Conservation (phyloP, 768 basidiomycete species). For the Leucocoprinus sp. region DNA sequence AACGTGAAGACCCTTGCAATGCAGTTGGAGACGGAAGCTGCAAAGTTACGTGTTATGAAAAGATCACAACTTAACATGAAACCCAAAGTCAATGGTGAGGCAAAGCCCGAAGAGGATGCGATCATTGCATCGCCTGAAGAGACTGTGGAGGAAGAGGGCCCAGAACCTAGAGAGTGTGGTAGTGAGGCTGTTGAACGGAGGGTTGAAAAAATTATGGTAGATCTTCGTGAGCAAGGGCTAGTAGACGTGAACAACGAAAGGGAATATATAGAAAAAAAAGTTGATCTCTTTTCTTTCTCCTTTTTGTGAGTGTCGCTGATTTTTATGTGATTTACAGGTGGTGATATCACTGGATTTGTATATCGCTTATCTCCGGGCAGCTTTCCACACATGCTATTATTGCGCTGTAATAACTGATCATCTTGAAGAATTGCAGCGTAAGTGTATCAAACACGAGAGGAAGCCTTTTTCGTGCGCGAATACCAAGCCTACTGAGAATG, state of each 20-base stretch:
- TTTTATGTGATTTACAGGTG: conserved; percentile 37
- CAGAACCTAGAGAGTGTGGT: conserved; percentile 56
- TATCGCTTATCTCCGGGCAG: conserved; percentile 86
- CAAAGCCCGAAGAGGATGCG: conserved; percentile 21
- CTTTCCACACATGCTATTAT: conserved; percentile 95
- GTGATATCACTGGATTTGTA: conserved; percentile 85
- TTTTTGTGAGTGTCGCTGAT: conserved; percentile 14
- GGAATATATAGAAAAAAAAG: conserved; percentile 64
- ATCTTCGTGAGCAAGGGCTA: conserved; percentile 57
- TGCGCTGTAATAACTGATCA: conserved; percentile 91
- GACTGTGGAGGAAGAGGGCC: conserved; percentile 40
- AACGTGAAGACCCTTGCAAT: conserved; percentile 67
- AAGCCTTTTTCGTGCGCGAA: conserved; percentile 56
- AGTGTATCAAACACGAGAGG: conserved; percentile 89
- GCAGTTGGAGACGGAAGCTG: conserved; percentile 67
- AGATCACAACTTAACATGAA: conserved; percentile 19
- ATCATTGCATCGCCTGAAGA: conserved; percentile 23
- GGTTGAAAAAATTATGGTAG: conserved; percentile 67
- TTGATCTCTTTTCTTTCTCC: conserved; percentile 23
- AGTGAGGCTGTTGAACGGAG: conserved; percentile 75
- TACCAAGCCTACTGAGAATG: conserved; percentile 51
- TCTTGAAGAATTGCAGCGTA: conserved; percentile 89
- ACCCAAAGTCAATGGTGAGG: conserved; percentile 18
- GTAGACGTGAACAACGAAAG: conserved; percentile 57
- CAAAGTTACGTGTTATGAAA: conserved; percentile 39